Evolutionary conservation across 768 basidiomycete species (phyloP), one percentile per base, ranked within the genome.

Genomic region (Leccinum disarticulatum): DNA sequence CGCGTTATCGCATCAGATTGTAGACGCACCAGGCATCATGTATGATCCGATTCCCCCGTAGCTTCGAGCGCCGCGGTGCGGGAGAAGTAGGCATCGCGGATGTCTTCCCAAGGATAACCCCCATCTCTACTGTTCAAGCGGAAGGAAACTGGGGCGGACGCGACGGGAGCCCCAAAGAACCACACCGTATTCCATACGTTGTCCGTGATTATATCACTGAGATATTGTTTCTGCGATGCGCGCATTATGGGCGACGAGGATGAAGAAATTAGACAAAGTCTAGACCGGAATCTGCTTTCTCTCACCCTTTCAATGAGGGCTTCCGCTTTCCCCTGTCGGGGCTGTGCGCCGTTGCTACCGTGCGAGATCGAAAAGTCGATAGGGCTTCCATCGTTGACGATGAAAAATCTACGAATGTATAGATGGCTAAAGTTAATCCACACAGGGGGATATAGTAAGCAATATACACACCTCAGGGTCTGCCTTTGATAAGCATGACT

Each of bases 341-440:
- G n/a, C n/a, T 43, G 41, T 19, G 41, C 41, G n/a, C 4, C 41
- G 10, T 43, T 11, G 22, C 46, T 58, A 19, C 52, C 57, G 1
- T 58, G 57, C 8, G 52, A 54, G 41, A 58, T 58, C 2, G 57
- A 58, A 54, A 54, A 54, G 25, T 58, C 57, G 27, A 58, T 17
- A 2, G 33, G 52, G 17, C 31, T 47, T 27, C 57, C 57, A 9
- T 58, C 57, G 28, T 58, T 58, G 57, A 58, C 3, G 41, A 58
- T 9, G 27, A 54, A 54, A 35, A 58, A 58, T 31, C 57, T 58
- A 19, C 41, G 41, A 38, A 14, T 10, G 5, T 11, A 10, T 43
- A 43, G n/a, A 19, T 11, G n/a, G 41, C 41, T 19, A 19, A 43
- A 19, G 38, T n/a, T n/a, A 19, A 19, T 2, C n/a, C 10, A 2